Conservation (phyloP, 768 basidiomycete species). For the Pleurotus citrinopileatus region DNA sequence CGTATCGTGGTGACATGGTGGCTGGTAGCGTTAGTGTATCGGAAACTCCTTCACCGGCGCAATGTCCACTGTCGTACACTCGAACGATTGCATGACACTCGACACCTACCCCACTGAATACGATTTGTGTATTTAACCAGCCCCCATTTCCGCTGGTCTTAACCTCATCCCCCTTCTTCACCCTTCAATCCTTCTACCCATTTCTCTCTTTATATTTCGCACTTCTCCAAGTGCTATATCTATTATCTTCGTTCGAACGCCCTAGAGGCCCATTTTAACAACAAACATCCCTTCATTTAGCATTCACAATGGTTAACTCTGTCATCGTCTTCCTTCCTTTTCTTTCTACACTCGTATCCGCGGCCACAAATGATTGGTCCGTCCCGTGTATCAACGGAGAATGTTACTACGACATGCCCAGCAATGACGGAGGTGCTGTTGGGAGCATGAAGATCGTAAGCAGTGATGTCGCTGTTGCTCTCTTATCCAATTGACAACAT, state of each 20-base stretch:
- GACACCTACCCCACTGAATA: too few relatives aligned
- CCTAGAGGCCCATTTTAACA: constrained; percentile 1
- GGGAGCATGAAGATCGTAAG: constrained; percentile 5
- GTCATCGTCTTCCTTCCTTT: background rate
- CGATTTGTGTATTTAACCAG: too few relatives aligned
- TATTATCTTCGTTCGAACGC: background rate
- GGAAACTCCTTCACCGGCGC: too few relatives aligned
- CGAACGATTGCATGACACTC: too few relatives aligned
- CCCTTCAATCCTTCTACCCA: too few relatives aligned
- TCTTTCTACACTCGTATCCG: background rate
- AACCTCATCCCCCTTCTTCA: too few relatives aligned
- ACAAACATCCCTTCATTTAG: background rate
- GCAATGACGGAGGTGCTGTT: background rate
- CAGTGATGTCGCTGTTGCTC: background rate
- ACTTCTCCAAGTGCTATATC: too few relatives aligned
- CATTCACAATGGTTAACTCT: background rate
- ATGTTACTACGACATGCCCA: background rate
- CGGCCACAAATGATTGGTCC: background rate
- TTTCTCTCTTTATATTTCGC: too few relatives aligned
- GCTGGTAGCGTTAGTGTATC: too few relatives aligned
- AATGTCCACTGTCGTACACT: too few relatives aligned
- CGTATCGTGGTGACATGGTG: too few relatives aligned
- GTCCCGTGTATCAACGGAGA: background rate
- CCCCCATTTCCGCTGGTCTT: too few relatives aligned
- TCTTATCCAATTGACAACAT: constrained; percentile 12